phyloP scores from a whole-genome alignment of 345 rosid genomes.

The Lagerstroemia speciosa region DNA sequence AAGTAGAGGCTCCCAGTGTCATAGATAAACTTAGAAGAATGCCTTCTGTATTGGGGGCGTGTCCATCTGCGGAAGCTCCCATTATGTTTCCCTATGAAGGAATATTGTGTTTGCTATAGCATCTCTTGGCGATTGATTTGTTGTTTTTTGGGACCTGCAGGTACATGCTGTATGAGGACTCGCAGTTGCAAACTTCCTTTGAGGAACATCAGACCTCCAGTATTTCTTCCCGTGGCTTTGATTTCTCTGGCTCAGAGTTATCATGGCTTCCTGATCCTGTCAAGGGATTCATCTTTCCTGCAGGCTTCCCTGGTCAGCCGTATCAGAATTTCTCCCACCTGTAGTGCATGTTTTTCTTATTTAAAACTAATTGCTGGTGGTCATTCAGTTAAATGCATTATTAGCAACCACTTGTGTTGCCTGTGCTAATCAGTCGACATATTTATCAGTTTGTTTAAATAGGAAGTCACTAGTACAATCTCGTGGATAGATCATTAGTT shows the following conservation, averaged over 20 bases:
- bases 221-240: conserved; percentile 15
- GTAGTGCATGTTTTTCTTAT: not conserved
- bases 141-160: conserved; percentile 23
- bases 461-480: not conserved
- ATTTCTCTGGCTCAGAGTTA: conserved; percentile 22
- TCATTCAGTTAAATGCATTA: not conserved
- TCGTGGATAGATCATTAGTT: not conserved
- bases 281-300: conserved; percentile 67
- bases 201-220: conserved; percentile 23
- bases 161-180: conserved; percentile 49
- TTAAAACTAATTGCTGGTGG: not conserved
- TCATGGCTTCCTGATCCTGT: conserved; percentile 57
- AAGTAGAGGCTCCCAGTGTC: no score
- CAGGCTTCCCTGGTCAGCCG: conserved; percentile 72
- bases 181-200: conserved; percentile 32
- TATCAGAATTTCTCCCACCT: not conserved
- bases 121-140: not conserved
- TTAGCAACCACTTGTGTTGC: not conserved
- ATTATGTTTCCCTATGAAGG: no score
- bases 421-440: not conserved
- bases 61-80: no score
- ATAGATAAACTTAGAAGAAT: no score
- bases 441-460: not conserved
- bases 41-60: no score
- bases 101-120: not conserved